phyloP scores from a whole-genome alignment of 169 alveolate species.

The Plasmodium reichenowi region DNA sequence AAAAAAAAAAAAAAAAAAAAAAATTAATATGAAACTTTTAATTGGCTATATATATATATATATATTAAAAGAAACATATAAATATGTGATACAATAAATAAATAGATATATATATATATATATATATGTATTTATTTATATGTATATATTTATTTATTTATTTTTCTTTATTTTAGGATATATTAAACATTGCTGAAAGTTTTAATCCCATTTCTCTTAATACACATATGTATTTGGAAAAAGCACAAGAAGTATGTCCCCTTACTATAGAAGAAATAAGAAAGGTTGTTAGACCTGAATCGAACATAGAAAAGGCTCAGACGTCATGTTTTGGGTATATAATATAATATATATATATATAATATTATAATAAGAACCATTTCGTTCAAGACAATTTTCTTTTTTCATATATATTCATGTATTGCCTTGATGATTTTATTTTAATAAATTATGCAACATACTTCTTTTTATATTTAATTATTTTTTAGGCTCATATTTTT shows the following conservation, averaged over 20 bases:
- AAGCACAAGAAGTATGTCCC: conserved; percentile 69
- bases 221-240: conserved; percentile 58
- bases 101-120: neutral
- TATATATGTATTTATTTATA: neutral
- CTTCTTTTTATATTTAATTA: neutral
- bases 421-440: too few relatives aligned
- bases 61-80: neutral
- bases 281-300: conserved; percentile 38
- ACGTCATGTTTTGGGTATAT: conserved; percentile 77
- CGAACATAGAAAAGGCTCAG: conserved; percentile 74
- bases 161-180: conserved; percentile 35
- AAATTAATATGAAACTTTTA: neutral
- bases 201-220: conserved; percentile 30
- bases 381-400: neutral
- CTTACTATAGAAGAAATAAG: conserved; percentile 68
- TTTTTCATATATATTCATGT: too few relatives aligned
- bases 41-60: neutral
- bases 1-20: neutral
- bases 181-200: conserved; percentile 58
- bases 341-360: too few relatives aligned
- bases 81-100: neutral
- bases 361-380: too few relatives aligned
- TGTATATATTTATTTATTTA: neutral
- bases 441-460: neutral
- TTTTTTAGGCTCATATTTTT: conserved; percentile 52